These are phyloP conservation scores for Amanita molliuscula DNA, from an alignment of 768 basidiomycete species.

Conservation along the genomic window DNA sequence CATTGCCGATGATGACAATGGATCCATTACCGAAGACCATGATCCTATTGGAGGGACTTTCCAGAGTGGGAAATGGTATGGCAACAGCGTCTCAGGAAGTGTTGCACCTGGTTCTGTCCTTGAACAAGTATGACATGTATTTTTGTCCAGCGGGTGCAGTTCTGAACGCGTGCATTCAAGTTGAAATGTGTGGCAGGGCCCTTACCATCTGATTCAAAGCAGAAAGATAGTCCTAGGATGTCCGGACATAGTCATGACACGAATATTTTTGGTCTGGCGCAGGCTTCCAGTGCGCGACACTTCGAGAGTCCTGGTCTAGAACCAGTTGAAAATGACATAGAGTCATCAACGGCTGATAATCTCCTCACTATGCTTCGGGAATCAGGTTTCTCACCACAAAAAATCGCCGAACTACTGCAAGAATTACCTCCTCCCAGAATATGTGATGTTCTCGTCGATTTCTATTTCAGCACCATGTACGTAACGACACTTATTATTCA, in stretches of 20 bases:
- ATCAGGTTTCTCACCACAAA: slow-evolving; percentile 86
- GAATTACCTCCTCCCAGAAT: slow-evolving; percentile 75
- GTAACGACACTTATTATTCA: slow-evolving; percentile 13
- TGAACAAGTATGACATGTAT: slow-evolving; percentile 47
- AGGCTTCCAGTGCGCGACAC: slow-evolving; percentile 15
- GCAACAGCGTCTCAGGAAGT: slow-evolving; percentile 75
- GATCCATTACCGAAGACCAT: slow-evolving; percentile 68
- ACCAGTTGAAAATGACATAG: slow-evolving; percentile 31
- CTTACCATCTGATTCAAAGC: slow-evolving; percentile 10
- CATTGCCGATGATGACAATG: slow-evolving; percentile 52
- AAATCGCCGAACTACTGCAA: slow-evolving; percentile 80
- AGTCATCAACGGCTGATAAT: slow-evolving; percentile 66
- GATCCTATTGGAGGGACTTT: slow-evolving; percentile 69
- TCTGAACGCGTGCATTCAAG: slow-evolving; percentile 19
- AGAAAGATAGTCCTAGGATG: background rate
- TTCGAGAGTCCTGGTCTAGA: slow-evolving; percentile 10
- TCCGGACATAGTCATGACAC: background rate
- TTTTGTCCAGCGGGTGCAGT: background rate
- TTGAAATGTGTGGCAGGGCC: slow-evolving; percentile 45
- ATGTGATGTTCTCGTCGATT: slow-evolving; percentile 71
- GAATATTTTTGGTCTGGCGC: slow-evolving; percentile 10
- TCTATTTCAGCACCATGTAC: slow-evolving; percentile 70
- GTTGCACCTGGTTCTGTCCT: slow-evolving; percentile 71
- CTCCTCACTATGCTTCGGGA: slow-evolving; percentile 81
- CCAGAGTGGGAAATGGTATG: slow-evolving; percentile 82